Base-by-base conservation (phyloP, 306 rosid genomes). In the Medicago lupulina region DNA sequence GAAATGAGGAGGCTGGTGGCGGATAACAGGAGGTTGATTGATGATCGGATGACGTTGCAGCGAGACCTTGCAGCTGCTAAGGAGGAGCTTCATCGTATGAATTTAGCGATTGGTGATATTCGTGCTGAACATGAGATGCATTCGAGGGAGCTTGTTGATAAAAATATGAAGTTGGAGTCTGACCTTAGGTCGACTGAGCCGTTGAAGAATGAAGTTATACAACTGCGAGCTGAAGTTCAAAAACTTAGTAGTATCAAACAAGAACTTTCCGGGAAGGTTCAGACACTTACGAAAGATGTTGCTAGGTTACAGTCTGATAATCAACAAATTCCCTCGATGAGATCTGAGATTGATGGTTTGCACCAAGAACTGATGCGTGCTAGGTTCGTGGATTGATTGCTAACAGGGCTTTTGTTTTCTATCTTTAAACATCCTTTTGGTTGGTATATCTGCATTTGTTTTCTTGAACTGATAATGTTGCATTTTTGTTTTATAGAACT, bases 81-180 rank as follows among this genome's bases (percentile, higher is more conserved):
- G 86, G 97, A 89, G 76, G 98, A 93, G 78, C 87, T 90, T 81
- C 97, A 81, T 47, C 90, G 89, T 10, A 90, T 93, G 98, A 93
- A 86, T 78, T 78, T 84, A 16, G 92, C 85, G 34, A 89, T 93
- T 15, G 84, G 90, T 13, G 95, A 90, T 53, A 88, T 93, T 53
- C 93, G 85, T 4, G 85, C 84, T 0, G 93, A 90, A 57, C 91
- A 90, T 57, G 96, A 93, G 38, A 15, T 82, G 77, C 90, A 71
- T 18, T 87, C 93, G 0, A 89, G 97, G 88, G 98, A 90, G 78
- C 87, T 93, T 19, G 76, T 83, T 70, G 96, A 90, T 63, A 93
- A 89, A 82, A 88, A 80, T 19, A 67, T 71, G 87, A 90, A 89
- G 82, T 68, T 90, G 76, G 96, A 93, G 77, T 83, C 91, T 87